Conservation (phyloP, 129 eudicot species). For the Chrysanthemum lavandulifolium region DNA sequence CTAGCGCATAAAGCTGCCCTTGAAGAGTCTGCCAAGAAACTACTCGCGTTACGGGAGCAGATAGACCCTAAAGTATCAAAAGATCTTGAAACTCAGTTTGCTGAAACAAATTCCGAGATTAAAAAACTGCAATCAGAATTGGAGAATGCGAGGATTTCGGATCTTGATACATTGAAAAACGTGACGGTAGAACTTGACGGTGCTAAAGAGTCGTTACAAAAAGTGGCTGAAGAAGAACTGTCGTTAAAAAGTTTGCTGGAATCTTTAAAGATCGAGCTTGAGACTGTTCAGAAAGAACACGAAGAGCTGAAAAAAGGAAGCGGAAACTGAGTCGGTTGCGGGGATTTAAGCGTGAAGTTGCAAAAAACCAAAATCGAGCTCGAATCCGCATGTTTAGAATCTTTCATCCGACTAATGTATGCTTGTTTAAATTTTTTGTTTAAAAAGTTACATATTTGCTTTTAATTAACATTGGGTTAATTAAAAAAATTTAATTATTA, state of each 20-base stretch:
- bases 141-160: slow-evolving; percentile 51
- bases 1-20: slow-evolving; percentile 56
- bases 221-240: slow-evolving; percentile 71
- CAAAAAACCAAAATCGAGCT: slow-evolving; percentile 76
- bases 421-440: no score
- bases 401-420: no score
- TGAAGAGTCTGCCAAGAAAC: slow-evolving; percentile 65
- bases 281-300: slow-evolving; percentile 62
- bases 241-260: slow-evolving; percentile 61
- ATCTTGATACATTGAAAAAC: slow-evolving; percentile 59
- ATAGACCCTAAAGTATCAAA: slow-evolving; percentile 50
- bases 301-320: slow-evolving; percentile 66
- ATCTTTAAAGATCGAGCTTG: slow-evolving; percentile 62
- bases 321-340: slow-evolving; percentile 63
- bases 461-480: no score
- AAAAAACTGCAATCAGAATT: slow-evolving; percentile 47
- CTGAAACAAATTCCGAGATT: slow-evolving; percentile 52
- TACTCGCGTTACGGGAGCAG: slow-evolving; percentile 51
- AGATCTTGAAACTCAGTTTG: slow-evolving; percentile 53
- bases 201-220: slow-evolving; percentile 77
- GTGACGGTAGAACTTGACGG: slow-evolving; percentile 67
- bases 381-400: slow-evolving; percentile 52
- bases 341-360: slow-evolving; percentile 66
- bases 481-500: no score
- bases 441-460: no score